A percentile compares a stretch with the other conserved stretches of the same genome.
Conservation (phyloP, 2,329 filamentous ascomycete genomes). For the Neoarthrinium moseri region DNA sequence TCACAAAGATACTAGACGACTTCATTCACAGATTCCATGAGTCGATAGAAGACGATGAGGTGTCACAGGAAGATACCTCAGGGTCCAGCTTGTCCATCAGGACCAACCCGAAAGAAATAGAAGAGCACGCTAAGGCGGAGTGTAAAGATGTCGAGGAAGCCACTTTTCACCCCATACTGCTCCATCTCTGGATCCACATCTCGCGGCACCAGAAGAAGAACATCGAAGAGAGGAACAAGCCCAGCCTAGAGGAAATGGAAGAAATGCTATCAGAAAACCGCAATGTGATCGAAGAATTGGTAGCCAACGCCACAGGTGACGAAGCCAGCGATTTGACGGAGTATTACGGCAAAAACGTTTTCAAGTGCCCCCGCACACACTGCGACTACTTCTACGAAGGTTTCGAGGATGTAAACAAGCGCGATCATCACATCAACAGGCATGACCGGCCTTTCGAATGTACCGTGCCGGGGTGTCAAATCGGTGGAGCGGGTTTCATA, state of each 20-base stretch:
- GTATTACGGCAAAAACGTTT: constrained; percentile 5
- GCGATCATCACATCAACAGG: constrained; percentile 3
- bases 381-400: constrained; percentile 10
- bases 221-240: constrained; percentile 23
- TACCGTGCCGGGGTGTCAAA: not conserved
- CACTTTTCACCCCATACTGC: constrained; percentile 21
- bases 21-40: constrained; percentile 3
- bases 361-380: constrained; percentile 2
- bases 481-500: constrained; percentile 2
- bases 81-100: not conserved
- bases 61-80: not conserved
- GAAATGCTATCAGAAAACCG: constrained; percentile 26
- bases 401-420: not conserved
- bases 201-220: constrained; percentile 19
- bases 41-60: not conserved
- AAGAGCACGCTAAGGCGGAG: constrained; percentile 8
- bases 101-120: not conserved
- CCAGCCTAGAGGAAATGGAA: constrained; percentile 27
- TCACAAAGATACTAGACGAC: constrained; percentile 6
- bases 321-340: not conserved
- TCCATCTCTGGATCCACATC: constrained; percentile 28
- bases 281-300: not conserved
- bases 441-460: constrained; percentile 3
- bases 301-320: not conserved
- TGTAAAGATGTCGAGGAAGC: constrained; percentile 15